Base-by-base conservation (phyloP, 2,329 filamentous ascomycete genomes). In the Trichocomaceae sp. region DNA sequence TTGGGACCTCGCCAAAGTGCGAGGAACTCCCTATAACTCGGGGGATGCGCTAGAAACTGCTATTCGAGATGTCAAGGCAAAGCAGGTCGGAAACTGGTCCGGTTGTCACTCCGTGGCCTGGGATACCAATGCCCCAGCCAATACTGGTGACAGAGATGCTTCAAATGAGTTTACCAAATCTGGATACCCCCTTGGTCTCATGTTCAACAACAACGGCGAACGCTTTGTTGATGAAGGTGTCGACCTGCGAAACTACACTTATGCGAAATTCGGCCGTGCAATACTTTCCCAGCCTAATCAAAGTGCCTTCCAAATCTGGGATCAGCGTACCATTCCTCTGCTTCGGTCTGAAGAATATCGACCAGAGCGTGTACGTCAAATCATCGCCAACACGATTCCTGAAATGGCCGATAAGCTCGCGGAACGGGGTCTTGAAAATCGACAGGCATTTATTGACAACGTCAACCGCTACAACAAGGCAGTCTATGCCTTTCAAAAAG, bases 161-260 rank as follows among this genome's bases (percentile, higher is more conserved):
- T 83, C 83, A 3, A 87, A 87, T 61, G 79, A 86, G 64, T 85
- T 79, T 62, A 87, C 84, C 6, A 87, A 87, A 63, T 84, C 80
- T 0, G 84, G 84, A 1, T 87, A 87, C 60, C 83, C 84, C 0
- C 71, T 87, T 0, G 84, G 84, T 0, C 60, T 87, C 12, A 86
- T 85, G 79, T 55, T 87, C 15, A 87, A 87, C 60, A 65, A 67
- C 0, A 62, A 77, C 0, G 84, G 84, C 0, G 63, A 77, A 42
- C 73, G 84, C 1, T 87, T 87, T 61, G 82, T 87, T 0, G 83
- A 87, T 60, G 84, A 87, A 62, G 84, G 84, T 0, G 61, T 80
- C 8, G 84, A 87, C 60, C 65, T 86, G 59, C 73, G 83, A 2
- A 87, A 87, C 63, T 86, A 81, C 62, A 87, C 84, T 0, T 87